Conservation (phyloP, 352 stramenopile species). For the Globisporangium iwayamae region DNA sequence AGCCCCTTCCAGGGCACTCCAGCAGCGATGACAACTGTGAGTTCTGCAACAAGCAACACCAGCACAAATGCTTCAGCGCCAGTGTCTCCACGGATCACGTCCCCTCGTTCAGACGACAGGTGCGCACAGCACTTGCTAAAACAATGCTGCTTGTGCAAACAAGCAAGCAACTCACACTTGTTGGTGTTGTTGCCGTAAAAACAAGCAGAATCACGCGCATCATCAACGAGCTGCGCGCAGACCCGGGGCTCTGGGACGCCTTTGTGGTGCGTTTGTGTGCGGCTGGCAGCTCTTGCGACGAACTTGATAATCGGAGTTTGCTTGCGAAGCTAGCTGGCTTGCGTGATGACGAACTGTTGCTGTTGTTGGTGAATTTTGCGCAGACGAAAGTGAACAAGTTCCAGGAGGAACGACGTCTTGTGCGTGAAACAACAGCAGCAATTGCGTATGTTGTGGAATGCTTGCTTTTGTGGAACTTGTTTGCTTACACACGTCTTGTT, state of each 20-base stretch:
- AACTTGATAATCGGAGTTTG: neutral
- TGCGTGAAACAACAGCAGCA: neutral
- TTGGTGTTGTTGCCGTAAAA: neutral
- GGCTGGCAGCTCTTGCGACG: neutral
- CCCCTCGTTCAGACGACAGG: constrained; percentile 29
- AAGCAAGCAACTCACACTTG: neutral
- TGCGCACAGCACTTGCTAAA: neutral
- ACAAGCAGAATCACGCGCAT: constrained; percentile 45
- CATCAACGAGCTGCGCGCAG: constrained; percentile 51
- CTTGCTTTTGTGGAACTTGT: neutral
- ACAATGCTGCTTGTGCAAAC: neutral
- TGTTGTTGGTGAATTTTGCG: constrained; percentile 2
- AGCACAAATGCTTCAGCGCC: neutral
- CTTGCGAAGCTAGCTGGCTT: neutral
- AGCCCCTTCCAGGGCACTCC: constrained; percentile 13
- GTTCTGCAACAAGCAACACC: constrained; percentile 2
- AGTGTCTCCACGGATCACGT: constrained; percentile 19
- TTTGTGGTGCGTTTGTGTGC: constrained; percentile 36
- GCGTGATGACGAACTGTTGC: neutral
- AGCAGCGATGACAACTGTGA: neutral
- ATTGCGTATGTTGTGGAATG: neutral
- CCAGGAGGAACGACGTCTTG: constrained; percentile 16
- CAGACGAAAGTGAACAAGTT: constrained; percentile 21
- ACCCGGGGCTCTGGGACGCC: constrained; percentile 44
- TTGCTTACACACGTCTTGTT: neutral